Percentiles rank a stretch among this genome's conserved stretches.
phyloP scores from a whole-genome alignment of 331 rosid genomes.

The Acacia concinna region DNA sequence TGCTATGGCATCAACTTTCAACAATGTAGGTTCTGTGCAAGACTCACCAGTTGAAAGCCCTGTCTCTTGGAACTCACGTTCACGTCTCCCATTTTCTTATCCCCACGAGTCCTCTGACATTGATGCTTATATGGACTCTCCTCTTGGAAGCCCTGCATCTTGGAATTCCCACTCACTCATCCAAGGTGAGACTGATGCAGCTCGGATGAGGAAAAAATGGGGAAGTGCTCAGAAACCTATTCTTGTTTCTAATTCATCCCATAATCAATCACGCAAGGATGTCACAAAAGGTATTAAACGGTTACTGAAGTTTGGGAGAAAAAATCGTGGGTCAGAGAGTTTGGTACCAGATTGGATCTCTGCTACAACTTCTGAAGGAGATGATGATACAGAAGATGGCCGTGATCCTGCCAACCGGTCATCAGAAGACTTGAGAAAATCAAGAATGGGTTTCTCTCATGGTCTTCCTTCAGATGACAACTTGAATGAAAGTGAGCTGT shows the following conservation, averaged over 20 bases:
- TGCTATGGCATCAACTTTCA: constrained; percentile 56
- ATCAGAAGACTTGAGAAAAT: constrained; percentile 91
- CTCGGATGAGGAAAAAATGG: constrained; percentile 99
- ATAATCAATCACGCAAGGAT: constrained; percentile 88
- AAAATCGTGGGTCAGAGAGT: constrained; percentile 85
- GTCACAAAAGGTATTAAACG: constrained; percentile 91
- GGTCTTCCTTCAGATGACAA: constrained; percentile 82
- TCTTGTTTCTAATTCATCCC: constrained; percentile 71
- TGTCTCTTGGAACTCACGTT: constrained; percentile 76
- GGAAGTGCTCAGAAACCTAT: constrained; percentile 94
- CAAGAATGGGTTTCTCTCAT: constrained; percentile 94
- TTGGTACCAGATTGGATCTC: constrained; percentile 83
- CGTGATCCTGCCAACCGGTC: constrained; percentile 83
- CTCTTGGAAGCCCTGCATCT: constrained; percentile 91
- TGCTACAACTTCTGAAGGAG: constrained; percentile 98
- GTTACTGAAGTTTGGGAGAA: constrained; percentile 89
- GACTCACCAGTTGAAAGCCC: constrained; percentile 97
- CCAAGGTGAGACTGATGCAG: constrained; percentile 80
- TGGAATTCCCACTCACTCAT: constrained; percentile 87
- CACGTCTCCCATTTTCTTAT: constrained; percentile 73
- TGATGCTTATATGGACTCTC: constrained; percentile 86
- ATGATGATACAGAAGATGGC: constrained; percentile 92
- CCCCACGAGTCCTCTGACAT: constrained; percentile 84
- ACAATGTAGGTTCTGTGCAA: constrained; percentile 59
- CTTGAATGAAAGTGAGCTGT: constrained; percentile 80